These are phyloP conservation scores for Paraphoma sp. DNA, from an alignment of 2,329 filamentous ascomycete genomes.

Conservation along the genomic window DNA sequence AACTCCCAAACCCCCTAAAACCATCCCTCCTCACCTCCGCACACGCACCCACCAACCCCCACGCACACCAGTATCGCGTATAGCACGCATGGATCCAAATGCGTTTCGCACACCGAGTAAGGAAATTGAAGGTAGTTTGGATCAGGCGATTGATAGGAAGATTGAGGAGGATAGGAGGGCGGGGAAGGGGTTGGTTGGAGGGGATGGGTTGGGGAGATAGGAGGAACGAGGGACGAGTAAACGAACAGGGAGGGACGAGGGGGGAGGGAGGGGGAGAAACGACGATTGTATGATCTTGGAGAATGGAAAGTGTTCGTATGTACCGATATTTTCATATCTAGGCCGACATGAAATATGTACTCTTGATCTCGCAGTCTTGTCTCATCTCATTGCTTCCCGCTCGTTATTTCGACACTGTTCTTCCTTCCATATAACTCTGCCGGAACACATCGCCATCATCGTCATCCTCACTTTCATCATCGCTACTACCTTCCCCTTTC, in stretches of 20 bases:
- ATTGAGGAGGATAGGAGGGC: slow-evolving; percentile 24
- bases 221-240: too few species aligned
- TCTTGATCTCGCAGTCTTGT: too few species aligned
- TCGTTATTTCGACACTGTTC: background rate
- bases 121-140: slow-evolving; percentile 23
- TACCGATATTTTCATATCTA: too few species aligned
- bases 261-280: too few species aligned
- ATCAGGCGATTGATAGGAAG: slow-evolving; percentile 35
- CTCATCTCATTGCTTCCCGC: too few species aligned
- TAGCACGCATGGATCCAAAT: slow-evolving; percentile 13
- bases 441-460: background rate
- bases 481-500: background rate
- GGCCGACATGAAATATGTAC: too few species aligned
- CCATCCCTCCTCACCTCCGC: background rate
- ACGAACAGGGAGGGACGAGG: too few species aligned
- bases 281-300: background rate
- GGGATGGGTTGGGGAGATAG: slow-evolving; percentile 14
- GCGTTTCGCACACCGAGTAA: slow-evolving; percentile 30
- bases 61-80: background rate
- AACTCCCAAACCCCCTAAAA: background rate
- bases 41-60: background rate
- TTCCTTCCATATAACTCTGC: background rate
- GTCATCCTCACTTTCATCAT: background rate
- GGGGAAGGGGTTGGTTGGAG: background rate
- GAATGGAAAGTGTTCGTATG: background rate